These are phyloP conservation scores for Tolypocladium tropicale DNA, from an alignment of 2,329 filamentous ascomycete genomes.

Conservation along the genomic window DNA sequence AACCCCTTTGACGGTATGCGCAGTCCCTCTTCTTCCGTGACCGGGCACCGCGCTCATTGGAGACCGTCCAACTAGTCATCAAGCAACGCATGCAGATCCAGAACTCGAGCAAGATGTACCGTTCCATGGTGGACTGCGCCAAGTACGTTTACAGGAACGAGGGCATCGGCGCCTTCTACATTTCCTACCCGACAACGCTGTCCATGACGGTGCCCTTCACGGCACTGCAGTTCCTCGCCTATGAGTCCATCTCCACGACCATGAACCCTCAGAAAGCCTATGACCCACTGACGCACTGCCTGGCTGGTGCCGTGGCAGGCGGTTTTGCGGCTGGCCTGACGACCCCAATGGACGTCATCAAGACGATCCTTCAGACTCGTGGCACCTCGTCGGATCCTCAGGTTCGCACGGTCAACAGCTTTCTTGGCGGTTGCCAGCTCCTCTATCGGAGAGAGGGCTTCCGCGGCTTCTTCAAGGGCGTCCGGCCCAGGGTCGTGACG, in stretches of 20 bases:
- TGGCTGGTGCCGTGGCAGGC: conserved; percentile 84
- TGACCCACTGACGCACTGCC: conserved; percentile 87
- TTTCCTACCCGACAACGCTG: conserved; percentile 94
- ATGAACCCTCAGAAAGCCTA: conserved; percentile 84
- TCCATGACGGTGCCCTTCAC: conserved; percentile 99
- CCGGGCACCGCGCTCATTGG: neutral
- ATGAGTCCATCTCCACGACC: conserved; percentile 88
- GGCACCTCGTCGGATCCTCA: conserved; percentile 74
- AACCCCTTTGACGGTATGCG: conserved; percentile 90
- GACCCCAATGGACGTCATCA: conserved; percentile 95
- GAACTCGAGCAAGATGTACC: conserved; percentile 79
- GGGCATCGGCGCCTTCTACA: conserved; percentile 86
- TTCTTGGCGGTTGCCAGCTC: conserved; percentile 68
- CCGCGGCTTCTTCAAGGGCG: conserved; percentile 83
- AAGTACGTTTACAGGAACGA: conserved; percentile 78
- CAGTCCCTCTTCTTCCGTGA: neutral
- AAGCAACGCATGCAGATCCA: conserved; percentile 99
- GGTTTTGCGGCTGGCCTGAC: conserved; percentile 89
- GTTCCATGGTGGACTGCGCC: conserved; percentile 78
- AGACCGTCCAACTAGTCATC: conserved; percentile 56
- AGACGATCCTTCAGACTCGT: conserved; percentile 91
- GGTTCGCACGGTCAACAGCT: conserved; percentile 73
- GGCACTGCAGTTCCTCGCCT: conserved; percentile 91
- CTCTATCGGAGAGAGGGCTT: conserved; percentile 77
- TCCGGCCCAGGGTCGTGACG: conserved; percentile 83